Conservation (phyloP, 306 rosid species). For the Ormosia emarginata region DNA sequence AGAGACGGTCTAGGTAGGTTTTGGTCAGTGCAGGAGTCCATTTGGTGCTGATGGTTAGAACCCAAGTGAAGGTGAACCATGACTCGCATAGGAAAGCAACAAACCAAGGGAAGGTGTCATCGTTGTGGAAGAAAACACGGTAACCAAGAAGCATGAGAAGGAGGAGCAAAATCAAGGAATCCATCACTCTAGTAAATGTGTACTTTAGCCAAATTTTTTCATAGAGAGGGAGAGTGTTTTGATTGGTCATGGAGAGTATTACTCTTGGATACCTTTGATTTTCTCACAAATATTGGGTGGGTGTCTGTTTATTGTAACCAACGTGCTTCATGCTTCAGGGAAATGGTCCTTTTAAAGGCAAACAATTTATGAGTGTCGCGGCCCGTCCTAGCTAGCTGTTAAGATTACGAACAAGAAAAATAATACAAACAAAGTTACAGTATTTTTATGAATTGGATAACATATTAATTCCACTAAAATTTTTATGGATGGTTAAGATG, state of each 20-base stretch:
- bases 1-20: slow-evolving; percentile 35
- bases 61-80: slow-evolving; percentile 40
- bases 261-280: too few relatives aligned
- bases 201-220: neutral
- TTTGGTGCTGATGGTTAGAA: slow-evolving; percentile 12
- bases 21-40: slow-evolving; percentile 34
- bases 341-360: too few relatives aligned
- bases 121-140: neutral
- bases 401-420: too few relatives aligned
- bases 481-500: too few relatives aligned
- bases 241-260: neutral
- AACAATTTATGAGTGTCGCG: too few relatives aligned
- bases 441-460: too few relatives aligned
- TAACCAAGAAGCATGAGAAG: slow-evolving; percentile 22
- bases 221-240: slow-evolving; percentile 10
- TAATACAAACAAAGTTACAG: too few relatives aligned
- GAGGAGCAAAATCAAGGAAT: slow-evolving; percentile 22
- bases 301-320: too few relatives aligned
- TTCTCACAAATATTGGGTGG: too few relatives aligned
- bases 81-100: slow-evolving; percentile 47
- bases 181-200: neutral
- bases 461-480: too few relatives aligned
- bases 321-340: too few relatives aligned
- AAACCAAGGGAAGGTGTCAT: slow-evolving; percentile 32
- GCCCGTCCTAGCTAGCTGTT: too few relatives aligned